Conservation (phyloP, 345 rosid species). For the Carallia brachiata region DNA sequence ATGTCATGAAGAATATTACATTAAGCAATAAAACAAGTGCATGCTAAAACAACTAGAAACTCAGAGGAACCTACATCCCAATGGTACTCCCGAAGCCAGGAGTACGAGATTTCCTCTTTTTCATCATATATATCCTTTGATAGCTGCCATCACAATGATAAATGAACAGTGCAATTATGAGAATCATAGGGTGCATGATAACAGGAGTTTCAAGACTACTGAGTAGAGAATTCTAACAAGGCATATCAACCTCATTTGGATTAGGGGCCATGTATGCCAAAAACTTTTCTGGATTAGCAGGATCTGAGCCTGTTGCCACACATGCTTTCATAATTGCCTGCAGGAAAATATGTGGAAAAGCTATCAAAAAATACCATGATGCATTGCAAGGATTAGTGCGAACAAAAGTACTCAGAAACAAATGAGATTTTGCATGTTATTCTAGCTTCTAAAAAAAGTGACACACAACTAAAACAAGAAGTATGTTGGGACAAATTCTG, state of each 20-base stretch:
- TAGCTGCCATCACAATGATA: constrained; percentile 46
- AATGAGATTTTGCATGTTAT: background rate
- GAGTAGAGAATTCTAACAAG: background rate
- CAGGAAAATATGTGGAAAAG: constrained; percentile 7
- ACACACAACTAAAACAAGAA: background rate
- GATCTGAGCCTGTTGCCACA: constrained; percentile 63
- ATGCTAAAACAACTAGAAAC: constrained; percentile 5
- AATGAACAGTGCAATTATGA: background rate
- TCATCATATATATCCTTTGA: constrained; percentile 76
- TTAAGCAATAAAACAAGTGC: constrained; percentile 3
- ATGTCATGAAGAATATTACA: constrained; percentile 14
- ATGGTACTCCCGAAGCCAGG: constrained; percentile 89
- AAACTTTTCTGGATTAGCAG: constrained; percentile 70
- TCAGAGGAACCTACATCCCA: constrained; percentile 77
- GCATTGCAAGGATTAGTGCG: background rate
- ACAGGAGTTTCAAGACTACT: constrained; percentile 3
- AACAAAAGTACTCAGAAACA: background rate
- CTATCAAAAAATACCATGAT: background rate
- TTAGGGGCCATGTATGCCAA: constrained; percentile 92
- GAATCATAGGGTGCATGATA: background rate
- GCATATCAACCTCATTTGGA: constrained; percentile 63
- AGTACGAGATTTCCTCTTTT: constrained; percentile 69
- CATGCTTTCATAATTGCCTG: constrained; percentile 97
- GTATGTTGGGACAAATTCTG: background rate
- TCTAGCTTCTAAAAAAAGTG: background rate